phyloP scores from a whole-genome alignment of 192 early-diverging fungal species.

The Podila epicladia region DNA sequence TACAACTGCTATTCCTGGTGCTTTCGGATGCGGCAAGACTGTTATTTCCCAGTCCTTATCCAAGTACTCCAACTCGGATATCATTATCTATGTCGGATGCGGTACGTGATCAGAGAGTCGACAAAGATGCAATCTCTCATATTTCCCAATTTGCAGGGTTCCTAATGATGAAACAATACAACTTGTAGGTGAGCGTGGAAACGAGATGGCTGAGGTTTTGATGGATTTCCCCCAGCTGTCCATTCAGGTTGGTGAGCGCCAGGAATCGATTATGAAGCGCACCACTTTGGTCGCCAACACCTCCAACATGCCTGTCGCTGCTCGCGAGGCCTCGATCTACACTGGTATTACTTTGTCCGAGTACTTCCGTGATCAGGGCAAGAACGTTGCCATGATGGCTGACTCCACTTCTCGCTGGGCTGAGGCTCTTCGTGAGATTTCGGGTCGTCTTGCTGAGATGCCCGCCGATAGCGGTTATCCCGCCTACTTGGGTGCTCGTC shows the following conservation, averaged over 20 bases:
- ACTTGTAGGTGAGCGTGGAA: slow-evolving; percentile 90
- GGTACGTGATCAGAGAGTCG: slow-evolving; percentile 46
- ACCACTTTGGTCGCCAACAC: slow-evolving; percentile 99
- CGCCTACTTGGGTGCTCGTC: slow-evolving; percentile 96
- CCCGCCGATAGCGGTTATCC: slow-evolving; percentile 97
- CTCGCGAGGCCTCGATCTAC: slow-evolving; percentile 99
- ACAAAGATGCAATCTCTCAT: background rate
- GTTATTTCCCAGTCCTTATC: slow-evolving; percentile 99
- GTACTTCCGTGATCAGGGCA: slow-evolving; percentile 99
- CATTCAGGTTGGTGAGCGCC: slow-evolving; percentile 91
- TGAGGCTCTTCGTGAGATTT: slow-evolving; percentile 99
- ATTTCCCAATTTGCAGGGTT: background rate
- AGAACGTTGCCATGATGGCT: slow-evolving; percentile 99
- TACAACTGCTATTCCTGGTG: slow-evolving; percentile 99
- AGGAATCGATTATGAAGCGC: slow-evolving; percentile 99
- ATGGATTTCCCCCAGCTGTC: slow-evolving; percentile 98
- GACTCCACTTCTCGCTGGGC: slow-evolving; percentile 99
- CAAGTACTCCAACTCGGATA: slow-evolving; percentile 99
- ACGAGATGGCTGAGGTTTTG: slow-evolving; percentile 99
- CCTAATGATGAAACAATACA: background rate
- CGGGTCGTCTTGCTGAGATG: slow-evolving; percentile 99
- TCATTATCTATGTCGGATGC: slow-evolving; percentile 98
- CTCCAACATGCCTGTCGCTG: slow-evolving; percentile 99
- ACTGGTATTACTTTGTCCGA: slow-evolving; percentile 99
- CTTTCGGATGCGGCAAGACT: slow-evolving; percentile 99